Evolutionary conservation across 345 rosid genomes (phyloP), one percentile per base, ranked within the genome.

Genomic region (Noccaea caerulescens): DNA sequence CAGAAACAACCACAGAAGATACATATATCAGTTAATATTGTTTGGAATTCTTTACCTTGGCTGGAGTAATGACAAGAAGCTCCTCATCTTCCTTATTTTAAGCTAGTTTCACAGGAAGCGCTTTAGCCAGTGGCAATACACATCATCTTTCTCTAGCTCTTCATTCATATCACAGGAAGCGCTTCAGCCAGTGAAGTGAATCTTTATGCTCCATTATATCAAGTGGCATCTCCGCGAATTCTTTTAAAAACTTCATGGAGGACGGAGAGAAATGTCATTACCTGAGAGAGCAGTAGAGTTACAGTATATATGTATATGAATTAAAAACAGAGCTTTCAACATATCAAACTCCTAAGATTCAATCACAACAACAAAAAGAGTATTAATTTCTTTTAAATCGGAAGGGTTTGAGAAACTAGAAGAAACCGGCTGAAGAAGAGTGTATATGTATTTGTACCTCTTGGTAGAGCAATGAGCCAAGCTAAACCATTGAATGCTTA

Each of bases 401-500:
- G 34, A 23, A 47, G 49, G 18, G 9, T 30, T 57, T 32, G 38
- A 25, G 32, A 51, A 39, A 62, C 47, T 11, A 47, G 32, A 73
- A 32, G 30, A 46, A 56, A 50, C 0, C 9, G 52, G 18, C 18
- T 16, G 16, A 43, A 43, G 57, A 49, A 58, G 60, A 58, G 49
- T 67, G 14, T 14, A 8, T 2, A 58, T 60, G 53, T 30, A 25
- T 16, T 16, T 81, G 73, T 71, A 76, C 97, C 85, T 90, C 98
- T 77, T 81, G 75, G 83, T 90, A 93, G 8, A 90, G 91, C 83
- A 93, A 63, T 37, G 97, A 79, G 83, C 97, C 98, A 93, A 41
- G 97, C 98, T 84, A 90, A 80, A 8, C 98, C 97, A 69, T 88
- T 90, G 66, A 87, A 83, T 7, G 16, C 30, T 16, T 33, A 53